Conservation (phyloP, 305 asterid genomes). For the Lippia alba region DNA sequence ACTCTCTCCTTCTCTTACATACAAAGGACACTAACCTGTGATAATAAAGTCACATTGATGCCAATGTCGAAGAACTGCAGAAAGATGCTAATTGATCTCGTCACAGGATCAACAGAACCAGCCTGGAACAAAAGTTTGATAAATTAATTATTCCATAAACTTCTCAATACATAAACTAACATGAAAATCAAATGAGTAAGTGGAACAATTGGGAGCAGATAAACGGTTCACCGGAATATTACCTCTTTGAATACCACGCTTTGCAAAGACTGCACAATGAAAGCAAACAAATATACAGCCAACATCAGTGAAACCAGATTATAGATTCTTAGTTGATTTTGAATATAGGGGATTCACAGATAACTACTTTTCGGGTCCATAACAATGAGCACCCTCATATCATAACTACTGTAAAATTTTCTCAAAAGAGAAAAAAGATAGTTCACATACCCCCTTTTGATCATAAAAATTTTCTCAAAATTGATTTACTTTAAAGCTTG, state of each 20-base stretch:
- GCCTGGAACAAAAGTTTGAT: conserved; percentile 59
- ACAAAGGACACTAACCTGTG: conserved; percentile 67
- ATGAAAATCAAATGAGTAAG: conserved; percentile 25
- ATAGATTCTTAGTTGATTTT: conserved; percentile 10
- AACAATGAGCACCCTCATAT: background rate
- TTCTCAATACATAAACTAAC: conserved; percentile 21
- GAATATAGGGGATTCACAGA: conserved; percentile 7
- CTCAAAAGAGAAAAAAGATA: too few relatives aligned
- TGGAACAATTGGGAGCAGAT: conserved; percentile 10
- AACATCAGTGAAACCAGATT: conserved; percentile 28
- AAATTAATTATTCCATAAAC: conserved; percentile 29
- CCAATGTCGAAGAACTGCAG: conserved; percentile 95
- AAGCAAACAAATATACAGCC: conserved; percentile 34
- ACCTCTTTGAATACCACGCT: conserved; percentile 99
- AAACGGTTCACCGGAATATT: conserved; percentile 28
- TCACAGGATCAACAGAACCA: conserved; percentile 96
- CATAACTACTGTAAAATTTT: too few relatives aligned
- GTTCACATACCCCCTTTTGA: too few relatives aligned
- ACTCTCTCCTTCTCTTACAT: too few relatives aligned
- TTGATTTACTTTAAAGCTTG: too few relatives aligned
- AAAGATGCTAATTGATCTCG: conserved; percentile 86
- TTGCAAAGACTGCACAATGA: conserved; percentile 87
- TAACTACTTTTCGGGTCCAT: background rate
- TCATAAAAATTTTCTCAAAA: too few relatives aligned
- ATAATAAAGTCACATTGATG: conserved; percentile 78